Base-by-base conservation (phyloP, 768 basidiomycete species). In the Lentinula guzmanii region DNA sequence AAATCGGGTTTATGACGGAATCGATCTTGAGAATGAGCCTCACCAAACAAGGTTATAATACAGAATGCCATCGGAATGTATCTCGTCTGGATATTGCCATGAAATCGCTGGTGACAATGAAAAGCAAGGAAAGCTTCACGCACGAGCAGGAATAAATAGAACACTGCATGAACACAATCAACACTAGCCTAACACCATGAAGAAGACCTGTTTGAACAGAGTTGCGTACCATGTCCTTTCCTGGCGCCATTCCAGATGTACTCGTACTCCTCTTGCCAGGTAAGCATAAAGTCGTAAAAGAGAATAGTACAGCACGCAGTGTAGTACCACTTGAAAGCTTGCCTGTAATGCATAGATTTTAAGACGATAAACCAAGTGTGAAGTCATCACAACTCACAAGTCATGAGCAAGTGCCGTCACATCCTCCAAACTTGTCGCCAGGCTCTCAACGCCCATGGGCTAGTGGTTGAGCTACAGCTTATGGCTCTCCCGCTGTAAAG, bases 11-110 rank as follows among this genome's bases (percentile, higher is more conserved):
- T 34, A 31, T 34, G 16, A 35, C 48, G 13, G 24, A 5, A 31
- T 35, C 42, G 5, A 13, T 11, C 39, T 33, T 9, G 24, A 31
- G 21, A 33, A 43, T 28, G 54, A 37, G 13, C 11, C 62, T 21
- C 60, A 70, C 71, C 71, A 18, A 66, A 70, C 16, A 71, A 63
- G 1, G 71, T 71, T 11, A 72, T 66, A n/a, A 70, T 60, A 56
- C 65, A 64, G 21, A 68, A 70, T 7, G 66, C 65, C 63, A 72
- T 69, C 0, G 71, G 69, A 37, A 63, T 63, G 56, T 71, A 72
- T 31, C 70, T 69, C 50, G 70, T 71, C 65, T 66, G 42, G 39
- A 6, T 13, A 3, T 24, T 18, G 52, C 24, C 21, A 50, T 31
- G 28, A 39, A 33, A n/a, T 58, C 1, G 9, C 5, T 46, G 28